Evolutionary conservation across 2,329 filamentous ascomycete genomes (phyloP), one percentile per base, ranked within the genome.

Genomic region (Colletotrichum caudatum): DNA sequence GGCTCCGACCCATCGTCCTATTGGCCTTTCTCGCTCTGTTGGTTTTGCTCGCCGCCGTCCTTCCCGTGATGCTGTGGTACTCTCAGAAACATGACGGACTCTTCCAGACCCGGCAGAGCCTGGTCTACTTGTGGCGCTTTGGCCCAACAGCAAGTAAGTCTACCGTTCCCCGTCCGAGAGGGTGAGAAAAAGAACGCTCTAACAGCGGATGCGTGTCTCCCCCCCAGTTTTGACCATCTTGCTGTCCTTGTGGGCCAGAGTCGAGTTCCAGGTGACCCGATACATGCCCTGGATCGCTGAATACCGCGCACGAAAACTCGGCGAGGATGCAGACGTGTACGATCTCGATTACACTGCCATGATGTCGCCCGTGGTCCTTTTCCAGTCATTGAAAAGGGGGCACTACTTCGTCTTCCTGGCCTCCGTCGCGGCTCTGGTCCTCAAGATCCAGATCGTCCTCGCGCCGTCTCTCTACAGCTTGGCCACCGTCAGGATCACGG

Each of bases 261-360:
- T 66, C 23, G 63, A 70, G 18, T 23, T 67, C 9, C 68, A 70
- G n/a, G 50, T 57, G 20, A 50, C 61, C 54, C 48, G 63, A 26
- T 67, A 70, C 41, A 66, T 69, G 67, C 67, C 67, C 16, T 69
- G 67, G 67, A 56, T 69, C 16, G 62, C 23, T 35, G 62, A 59
- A 16, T 23, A 23, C 18, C 56, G 37, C 3, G n/a, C 56, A 23
- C 37, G 46, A 14, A 1, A 50, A 23, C 46, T 44, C n/a, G 37
- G 37, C n/a, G 44, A 44, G 7, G 26, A n/a, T 20, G 29, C 41
- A 16, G 46, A 50, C 46, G n/a, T 50, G 44, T 51, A 50, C 57
- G 64, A 66, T 41, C 56, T 70, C 29, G 68, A 70, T 14, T 66
- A 67, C 57, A 61, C 50, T 4, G 48, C 63, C 6, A 70, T 70